These are phyloP conservation scores for Tricholoma flavovirens DNA, from an alignment of 768 basidiomycete genomes.

Conservation along the genomic window DNA sequence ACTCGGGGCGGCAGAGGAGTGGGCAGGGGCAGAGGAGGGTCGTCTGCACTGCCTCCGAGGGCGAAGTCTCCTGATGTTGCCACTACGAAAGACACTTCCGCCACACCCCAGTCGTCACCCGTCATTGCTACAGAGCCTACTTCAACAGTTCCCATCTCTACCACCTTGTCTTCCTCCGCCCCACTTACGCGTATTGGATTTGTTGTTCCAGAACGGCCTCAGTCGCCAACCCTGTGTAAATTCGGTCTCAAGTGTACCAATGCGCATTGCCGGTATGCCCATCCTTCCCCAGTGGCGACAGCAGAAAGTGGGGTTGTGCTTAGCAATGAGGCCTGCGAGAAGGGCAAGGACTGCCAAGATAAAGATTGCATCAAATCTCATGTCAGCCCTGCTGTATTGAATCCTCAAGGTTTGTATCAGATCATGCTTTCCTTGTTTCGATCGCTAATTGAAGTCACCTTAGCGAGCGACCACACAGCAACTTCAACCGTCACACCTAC, in stretches of 20 bases:
- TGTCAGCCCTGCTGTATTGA: constrained; percentile 78
- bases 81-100: constrained; percentile 8
- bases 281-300: constrained; percentile 96
- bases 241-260: constrained; percentile 90
- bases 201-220: constrained; percentile 68
- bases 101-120: constrained; percentile 22
- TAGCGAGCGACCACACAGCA: constrained; percentile 33
- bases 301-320: constrained; percentile 92
- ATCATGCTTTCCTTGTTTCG: constrained; percentile 5
- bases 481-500: constrained; percentile 27
- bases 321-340: constrained; percentile 89
- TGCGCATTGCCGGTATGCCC: constrained; percentile 82
- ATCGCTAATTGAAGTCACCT: constrained; percentile 10
- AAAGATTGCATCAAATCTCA: constrained; percentile 91
- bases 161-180: constrained; percentile 19
- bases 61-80: constrained; percentile 16
- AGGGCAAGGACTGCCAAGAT: constrained; percentile 85
- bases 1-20: constrained; percentile 37
- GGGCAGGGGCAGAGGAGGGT: constrained; percentile 45
- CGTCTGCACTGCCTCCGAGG: constrained; percentile 16
- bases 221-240: constrained; percentile 91
- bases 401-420: constrained; percentile 48
- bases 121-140: constrained; percentile 25
- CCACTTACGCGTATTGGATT: constrained; percentile 40
- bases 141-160: constrained; percentile 16